These are phyloP conservation scores for Dendrocalamus sinicus DNA, from an alignment of 176 grass and related monocot species.

Conservation along the genomic window DNA sequence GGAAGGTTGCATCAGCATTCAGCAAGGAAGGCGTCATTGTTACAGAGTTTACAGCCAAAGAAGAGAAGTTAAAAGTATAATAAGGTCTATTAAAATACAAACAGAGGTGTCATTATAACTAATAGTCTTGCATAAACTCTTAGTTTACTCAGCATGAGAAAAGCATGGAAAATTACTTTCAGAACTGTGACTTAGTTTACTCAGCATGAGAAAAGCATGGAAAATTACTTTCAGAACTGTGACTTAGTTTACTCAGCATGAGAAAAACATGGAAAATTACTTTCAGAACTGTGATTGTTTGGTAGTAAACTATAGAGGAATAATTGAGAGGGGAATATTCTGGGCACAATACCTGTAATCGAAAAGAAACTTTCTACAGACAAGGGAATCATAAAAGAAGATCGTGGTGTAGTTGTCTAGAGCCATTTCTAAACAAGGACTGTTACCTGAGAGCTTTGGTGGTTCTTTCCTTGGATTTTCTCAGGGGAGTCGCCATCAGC, in stretches of 20 bases:
- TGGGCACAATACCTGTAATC: background rate
- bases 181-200: slow-evolving; percentile 24
- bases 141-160: slow-evolving; percentile 12
- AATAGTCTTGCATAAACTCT: background rate
- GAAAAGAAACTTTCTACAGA: background rate
- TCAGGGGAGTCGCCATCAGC: slow-evolving; percentile 81
- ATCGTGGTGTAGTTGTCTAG: background rate
- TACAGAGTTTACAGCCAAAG: background rate
- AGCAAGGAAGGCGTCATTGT: background rate
- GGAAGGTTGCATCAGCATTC: slow-evolving; percentile 25
- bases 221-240: slow-evolving; percentile 8
- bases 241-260: slow-evolving; percentile 15
- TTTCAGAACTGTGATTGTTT: slow-evolving; percentile 10
- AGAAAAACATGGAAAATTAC: slow-evolving; percentile 11
- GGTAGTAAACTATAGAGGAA: slow-evolving; percentile 18
- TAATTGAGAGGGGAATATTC: slow-evolving; percentile 6
- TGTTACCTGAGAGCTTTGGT: slow-evolving; percentile 42
- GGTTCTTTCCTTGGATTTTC: slow-evolving; percentile 57
- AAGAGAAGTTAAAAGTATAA: background rate
- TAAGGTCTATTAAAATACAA: slow-evolving; percentile 18
- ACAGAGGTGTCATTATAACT: background rate
- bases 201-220: background rate
- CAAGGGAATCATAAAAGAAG: background rate
- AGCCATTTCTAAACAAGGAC: background rate
- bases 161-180: slow-evolving; percentile 3